Conservation (phyloP, 305 asterid species). For the Fraxinus paxiana region DNA sequence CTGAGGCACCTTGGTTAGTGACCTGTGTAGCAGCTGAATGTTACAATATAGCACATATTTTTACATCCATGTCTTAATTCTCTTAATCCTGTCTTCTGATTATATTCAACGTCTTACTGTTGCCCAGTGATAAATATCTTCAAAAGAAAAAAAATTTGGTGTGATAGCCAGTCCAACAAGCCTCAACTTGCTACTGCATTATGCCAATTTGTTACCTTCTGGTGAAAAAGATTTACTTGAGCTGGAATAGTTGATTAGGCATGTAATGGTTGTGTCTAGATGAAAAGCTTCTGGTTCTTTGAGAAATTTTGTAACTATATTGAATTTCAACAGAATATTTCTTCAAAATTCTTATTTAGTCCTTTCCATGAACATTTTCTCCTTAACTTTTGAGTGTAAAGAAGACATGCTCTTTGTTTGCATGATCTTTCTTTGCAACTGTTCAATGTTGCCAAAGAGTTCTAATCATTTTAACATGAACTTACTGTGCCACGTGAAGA, state of each 20-base stretch:
- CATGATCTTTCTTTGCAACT: neutral
- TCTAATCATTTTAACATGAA: neutral
- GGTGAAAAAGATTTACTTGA: neutral
- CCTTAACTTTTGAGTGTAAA: neutral
- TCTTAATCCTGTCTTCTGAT: neutral
- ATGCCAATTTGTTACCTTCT: neutral
- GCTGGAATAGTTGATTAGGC: neutral
- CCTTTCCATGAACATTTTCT: neutral
- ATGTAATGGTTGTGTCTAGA: neutral
- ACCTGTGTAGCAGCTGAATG: neutral
- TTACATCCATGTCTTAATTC: neutral
- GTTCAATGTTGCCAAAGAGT: neutral
- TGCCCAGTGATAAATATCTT: neutral
- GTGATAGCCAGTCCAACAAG: neutral
- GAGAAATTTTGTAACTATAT: neutral
- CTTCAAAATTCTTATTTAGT: neutral
- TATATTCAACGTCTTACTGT: neutral
- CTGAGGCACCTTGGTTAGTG: neutral
- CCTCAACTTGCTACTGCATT: neutral
- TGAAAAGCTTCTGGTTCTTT: neutral
- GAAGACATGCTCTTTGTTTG: neutral
- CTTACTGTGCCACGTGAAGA: neutral
- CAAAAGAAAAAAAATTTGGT: neutral
- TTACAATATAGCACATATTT: neutral
- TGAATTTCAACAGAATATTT: neutral